Evolutionary conservation across 805 yeast genomes (phyloP), one percentile per base, ranked within the genome.

Genomic region (Wickerhamomyces canadensis): DNA sequence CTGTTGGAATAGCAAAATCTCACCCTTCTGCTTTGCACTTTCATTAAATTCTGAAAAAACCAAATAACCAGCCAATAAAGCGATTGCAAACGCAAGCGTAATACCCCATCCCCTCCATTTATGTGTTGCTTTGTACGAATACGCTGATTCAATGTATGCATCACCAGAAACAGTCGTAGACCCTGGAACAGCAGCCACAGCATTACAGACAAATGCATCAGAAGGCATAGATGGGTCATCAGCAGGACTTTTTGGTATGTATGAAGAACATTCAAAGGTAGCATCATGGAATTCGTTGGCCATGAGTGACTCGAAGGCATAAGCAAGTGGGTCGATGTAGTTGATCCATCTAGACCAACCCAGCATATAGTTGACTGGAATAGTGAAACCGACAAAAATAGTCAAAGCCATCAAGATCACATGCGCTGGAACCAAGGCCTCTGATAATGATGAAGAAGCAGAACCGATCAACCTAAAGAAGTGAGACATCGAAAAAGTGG

Each of bases 41-140:
- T 65, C 64, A 47, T 72, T 70, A 41, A 49, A 56, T 54, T 80
- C 84, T 35, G 74, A 70, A 31, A 73, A 57, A 4, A 55, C 17
- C 28, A 80, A 51, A 47, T 78, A 77, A 10, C 68, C 58, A 32
- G 44, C 46, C 34, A 76, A 64, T 59, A 80, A 78, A 54, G 78
- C 67, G 25, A 76, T 37, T 10, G 58, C 60, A 54, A 69, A 80
- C 4, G 67, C 80, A 38, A 76, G 34, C 18, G 64, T 52, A 42
- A 81, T 76, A 56, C 88, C 84, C 62, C 70, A 68, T 51, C 77
- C 69, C 62, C 82, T 70, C 84, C 84, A 78, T 43, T 68, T 61
- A 50, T 78, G 79, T 10, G 54, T 41, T 44, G 58, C 52, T 26
- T 49, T 45, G 54, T 74, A 78, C 24, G 57, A 55, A 52, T 60